phyloP scores from a whole-genome alignment of 169 alveolate genomes.

The Sarcocystis neurona region DNA sequence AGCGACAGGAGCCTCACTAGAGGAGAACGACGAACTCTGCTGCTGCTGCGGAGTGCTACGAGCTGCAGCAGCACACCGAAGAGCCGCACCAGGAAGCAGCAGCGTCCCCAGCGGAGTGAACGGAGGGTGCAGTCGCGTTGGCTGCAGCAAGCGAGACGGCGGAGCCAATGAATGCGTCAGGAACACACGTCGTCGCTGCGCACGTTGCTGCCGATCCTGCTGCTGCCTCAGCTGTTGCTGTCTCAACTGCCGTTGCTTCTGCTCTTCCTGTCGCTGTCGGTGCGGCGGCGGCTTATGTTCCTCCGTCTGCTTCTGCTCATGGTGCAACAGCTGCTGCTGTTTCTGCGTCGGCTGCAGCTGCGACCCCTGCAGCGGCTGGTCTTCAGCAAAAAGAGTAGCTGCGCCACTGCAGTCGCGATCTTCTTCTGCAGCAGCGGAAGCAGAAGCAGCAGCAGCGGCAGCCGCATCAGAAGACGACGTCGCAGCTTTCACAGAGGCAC shows the following conservation, averaged over 20 bases:
- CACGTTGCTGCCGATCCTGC: background rate
- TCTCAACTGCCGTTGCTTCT: background rate
- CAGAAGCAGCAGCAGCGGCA: background rate
- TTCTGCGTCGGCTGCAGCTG: background rate
- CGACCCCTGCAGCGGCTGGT: background rate
- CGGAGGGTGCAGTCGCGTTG: background rate
- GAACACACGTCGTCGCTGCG: background rate
- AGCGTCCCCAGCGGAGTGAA: background rate
- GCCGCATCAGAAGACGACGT: background rate
- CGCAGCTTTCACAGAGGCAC: background rate
- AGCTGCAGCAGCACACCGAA: background rate
- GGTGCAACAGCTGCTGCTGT: no score
- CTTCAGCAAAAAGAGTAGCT: background rate
- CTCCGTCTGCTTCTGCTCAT: background rate
- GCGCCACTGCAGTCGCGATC: background rate
- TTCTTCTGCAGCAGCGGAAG: background rate
- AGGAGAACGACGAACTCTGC: background rate
- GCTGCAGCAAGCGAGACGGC: constrained; percentile 8
- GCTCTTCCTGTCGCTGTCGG: background rate
- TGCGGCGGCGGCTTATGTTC: background rate
- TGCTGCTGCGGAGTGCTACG: background rate
- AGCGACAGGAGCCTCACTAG: background rate
- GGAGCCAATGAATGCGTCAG: background rate
- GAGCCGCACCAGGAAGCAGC: background rate
- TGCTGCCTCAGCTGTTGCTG: background rate